These are phyloP conservation scores for Pulveroboletus sp. DNA, from an alignment of 768 basidiomycete genomes.

Conservation along the genomic window DNA sequence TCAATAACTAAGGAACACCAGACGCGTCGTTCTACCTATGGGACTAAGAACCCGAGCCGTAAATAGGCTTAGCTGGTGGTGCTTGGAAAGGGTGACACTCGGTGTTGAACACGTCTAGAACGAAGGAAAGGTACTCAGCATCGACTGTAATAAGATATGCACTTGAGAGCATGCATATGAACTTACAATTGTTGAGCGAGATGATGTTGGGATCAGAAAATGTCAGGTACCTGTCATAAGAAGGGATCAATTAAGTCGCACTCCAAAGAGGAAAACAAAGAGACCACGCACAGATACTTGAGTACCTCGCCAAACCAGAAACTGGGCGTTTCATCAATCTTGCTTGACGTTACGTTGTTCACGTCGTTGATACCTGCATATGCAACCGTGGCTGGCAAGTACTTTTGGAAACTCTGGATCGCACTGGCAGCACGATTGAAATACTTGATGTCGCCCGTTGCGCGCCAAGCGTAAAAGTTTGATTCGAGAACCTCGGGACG, in stretches of 20 bases:
- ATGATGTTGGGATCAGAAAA: constrained; percentile 68
- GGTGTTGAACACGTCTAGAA: constrained; percentile 68
- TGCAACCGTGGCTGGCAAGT: constrained; percentile 43
- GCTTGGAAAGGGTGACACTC: constrained; percentile 69
- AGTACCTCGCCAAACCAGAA: constrained; percentile 73
- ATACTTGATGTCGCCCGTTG: constrained; percentile 68
- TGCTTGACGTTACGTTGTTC: constrained; percentile 36
- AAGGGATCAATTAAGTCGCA: background rate
- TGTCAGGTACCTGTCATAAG: constrained; percentile 52
- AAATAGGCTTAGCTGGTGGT: constrained; percentile 38
- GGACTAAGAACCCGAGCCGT: constrained; percentile 28
- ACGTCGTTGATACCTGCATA: constrained; percentile 61
- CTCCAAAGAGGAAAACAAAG: too few species aligned
- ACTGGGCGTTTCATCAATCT: constrained; percentile 65
- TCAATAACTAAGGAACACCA: too few species aligned
- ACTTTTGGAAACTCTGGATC: constrained; percentile 55
- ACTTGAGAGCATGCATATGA: too few species aligned
- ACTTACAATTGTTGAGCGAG: constrained; percentile 59
- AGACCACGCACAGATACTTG: constrained; percentile 62
- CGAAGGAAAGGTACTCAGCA: background rate
- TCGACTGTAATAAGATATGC: background rate
- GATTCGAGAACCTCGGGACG: constrained; percentile 82
- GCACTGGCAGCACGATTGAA: constrained; percentile 60
- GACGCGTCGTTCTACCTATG: too few species aligned
- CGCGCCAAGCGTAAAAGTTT: constrained; percentile 77